These are phyloP conservation scores for Aspergillus chevalieri DNA, from an alignment of 2,329 filamentous ascomycete genomes.

Conservation along the genomic window DNA sequence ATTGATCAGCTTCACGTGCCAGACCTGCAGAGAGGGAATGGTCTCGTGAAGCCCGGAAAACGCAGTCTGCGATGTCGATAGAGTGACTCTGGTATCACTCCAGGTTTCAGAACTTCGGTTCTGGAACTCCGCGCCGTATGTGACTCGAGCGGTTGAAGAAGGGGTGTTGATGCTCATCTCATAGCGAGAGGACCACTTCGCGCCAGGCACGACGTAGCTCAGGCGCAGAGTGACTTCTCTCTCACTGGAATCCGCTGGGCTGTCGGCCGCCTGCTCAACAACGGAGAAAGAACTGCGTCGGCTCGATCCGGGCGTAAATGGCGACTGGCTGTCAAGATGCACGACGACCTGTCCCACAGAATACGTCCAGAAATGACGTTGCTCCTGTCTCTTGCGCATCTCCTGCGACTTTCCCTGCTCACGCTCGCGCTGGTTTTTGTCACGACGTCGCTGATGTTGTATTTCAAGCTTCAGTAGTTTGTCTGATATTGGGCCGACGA, in stretches of 20 bases:
- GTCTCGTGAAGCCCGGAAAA: conserved; percentile 52
- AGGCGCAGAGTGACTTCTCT: conserved; percentile 38
- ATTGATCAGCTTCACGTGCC: conserved; percentile 48
- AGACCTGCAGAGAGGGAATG: conserved; percentile 51
- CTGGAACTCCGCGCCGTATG: conserved; percentile 57
- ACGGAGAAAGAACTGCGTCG: not conserved
- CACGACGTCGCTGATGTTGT: not conserved
- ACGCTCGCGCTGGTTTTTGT: not conserved
- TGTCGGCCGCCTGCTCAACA: not conserved
- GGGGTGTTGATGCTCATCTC: conserved; percentile 57
- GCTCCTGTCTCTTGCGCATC: conserved; percentile 25
- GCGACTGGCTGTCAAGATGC: conserved; percentile 25
- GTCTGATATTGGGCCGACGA: conserved; percentile 11
- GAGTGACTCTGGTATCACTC: conserved; percentile 53
- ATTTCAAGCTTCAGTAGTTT: conserved; percentile 18
- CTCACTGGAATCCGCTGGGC: conserved; percentile 2
- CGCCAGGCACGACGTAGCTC: conserved; percentile 55
- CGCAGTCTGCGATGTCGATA: conserved; percentile 59
- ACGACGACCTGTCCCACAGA: conserved; percentile 32
- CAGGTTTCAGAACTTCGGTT: conserved; percentile 61
- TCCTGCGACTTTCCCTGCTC: conserved; percentile 18
- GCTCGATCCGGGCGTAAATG: not conserved
- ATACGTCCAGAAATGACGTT: conserved; percentile 31
- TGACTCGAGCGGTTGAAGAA: conserved; percentile 47
- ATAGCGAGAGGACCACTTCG: conserved; percentile 57